phyloP scores from a whole-genome alignment of 2,329 filamentous ascomycete species.

The Pseudogymnoascus sp. region DNA sequence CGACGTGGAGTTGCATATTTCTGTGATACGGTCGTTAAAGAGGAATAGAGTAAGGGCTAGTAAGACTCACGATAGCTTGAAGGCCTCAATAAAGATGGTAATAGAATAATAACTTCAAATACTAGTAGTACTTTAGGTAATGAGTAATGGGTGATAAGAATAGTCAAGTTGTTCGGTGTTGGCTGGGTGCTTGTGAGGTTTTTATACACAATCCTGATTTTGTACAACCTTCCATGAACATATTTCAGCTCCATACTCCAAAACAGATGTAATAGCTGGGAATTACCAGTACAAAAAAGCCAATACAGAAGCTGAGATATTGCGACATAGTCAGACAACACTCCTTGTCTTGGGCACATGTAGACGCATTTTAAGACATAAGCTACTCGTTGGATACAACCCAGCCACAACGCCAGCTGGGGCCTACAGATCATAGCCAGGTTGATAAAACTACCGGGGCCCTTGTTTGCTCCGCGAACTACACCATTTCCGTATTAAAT shows the following conservation, averaged over 20 bases:
- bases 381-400: neutral
- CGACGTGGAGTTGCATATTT: neutral
- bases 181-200: neutral
- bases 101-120: neutral
- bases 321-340: neutral
- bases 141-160: neutral
- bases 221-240: neutral
- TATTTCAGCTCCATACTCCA: neutral
- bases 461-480: neutral
- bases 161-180: neutral
- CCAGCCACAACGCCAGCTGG: too few species aligned
- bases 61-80: neutral
- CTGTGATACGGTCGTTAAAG: neutral
- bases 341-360: neutral
- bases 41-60: neutral
- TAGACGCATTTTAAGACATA: neutral
- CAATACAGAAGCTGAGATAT: neutral
- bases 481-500: too few species aligned
- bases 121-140: neutral
- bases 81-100: neutral
- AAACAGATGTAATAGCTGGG: neutral
- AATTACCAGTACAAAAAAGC: neutral
- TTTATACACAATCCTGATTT: neutral
- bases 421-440: too few species aligned
- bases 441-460: too few species aligned